Evolutionary conservation across 257 asterid species (phyloP).

Genomic region (Przewalskia tangutica): DNA sequence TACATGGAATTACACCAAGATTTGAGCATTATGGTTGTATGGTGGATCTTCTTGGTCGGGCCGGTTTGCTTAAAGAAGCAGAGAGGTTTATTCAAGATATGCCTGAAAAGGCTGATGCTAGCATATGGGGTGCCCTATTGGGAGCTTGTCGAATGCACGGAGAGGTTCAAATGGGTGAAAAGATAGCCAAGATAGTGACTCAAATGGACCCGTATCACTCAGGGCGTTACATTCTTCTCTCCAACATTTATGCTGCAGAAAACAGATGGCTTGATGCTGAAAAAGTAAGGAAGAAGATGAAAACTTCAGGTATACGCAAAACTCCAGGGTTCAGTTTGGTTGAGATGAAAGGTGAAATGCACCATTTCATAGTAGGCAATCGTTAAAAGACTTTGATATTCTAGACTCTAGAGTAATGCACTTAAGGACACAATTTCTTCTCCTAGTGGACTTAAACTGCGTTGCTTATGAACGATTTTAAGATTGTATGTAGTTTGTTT

Average conservation of each 20-base stretch:
- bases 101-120: constrained; percentile 1
- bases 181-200: constrained; percentile 4
- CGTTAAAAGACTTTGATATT: not conserved
- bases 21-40: constrained; percentile 16
- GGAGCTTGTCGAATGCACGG: constrained; percentile 16
- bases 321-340: constrained; percentile 12
- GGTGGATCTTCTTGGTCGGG: constrained; percentile 16
- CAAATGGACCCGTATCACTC: constrained; percentile 13
- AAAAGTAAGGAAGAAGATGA: constrained; percentile 13
- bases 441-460: not conserved
- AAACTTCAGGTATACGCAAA: constrained; percentile 10
- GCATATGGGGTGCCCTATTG: constrained; percentile 10
- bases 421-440: not conserved
- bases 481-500: not conserved
- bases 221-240: constrained; percentile 9
- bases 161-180: constrained; percentile 14
- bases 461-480: not conserved
- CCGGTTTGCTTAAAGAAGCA: constrained; percentile 14
- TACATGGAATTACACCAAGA: constrained; percentile 11
- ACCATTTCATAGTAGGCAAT: not conserved
- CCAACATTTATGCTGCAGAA: constrained; percentile 14
- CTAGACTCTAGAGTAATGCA: not conserved
- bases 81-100: constrained; percentile 11
- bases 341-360: constrained; percentile 9
- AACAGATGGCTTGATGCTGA: constrained; percentile 17